A percentile compares a stretch with the other conserved stretches of the same genome.
These are phyloP conservation scores for Baorangia bicolor DNA, from an alignment of 768 basidiomycete species.

Conservation along the genomic window DNA sequence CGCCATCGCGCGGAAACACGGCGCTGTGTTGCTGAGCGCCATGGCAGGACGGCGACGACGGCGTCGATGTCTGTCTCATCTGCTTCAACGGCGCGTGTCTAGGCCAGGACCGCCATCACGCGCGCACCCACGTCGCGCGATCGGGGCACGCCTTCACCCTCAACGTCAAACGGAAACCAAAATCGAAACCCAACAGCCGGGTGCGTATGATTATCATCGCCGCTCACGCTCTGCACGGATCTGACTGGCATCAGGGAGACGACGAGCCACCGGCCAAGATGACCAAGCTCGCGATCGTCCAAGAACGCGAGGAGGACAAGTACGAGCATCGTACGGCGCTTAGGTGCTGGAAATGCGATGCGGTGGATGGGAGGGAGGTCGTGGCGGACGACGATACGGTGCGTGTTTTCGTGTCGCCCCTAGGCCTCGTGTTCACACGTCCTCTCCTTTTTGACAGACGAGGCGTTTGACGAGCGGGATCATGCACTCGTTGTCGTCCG, in stretches of 20 bases:
- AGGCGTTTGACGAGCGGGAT: slow-evolving; percentile 61
- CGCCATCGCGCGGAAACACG: neutral
- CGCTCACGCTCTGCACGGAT: too few species aligned
- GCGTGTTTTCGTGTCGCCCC: neutral
- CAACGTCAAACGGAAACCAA: slow-evolving; percentile 74
- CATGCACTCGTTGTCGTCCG: slow-evolving; percentile 82
- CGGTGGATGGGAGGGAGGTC: slow-evolving; percentile 45
- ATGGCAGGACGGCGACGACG: slow-evolving; percentile 63
- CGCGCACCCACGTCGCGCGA: slow-evolving; percentile 67
- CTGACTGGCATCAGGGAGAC: slow-evolving; percentile 47
- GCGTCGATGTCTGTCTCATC: slow-evolving; percentile 84
- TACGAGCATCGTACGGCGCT: slow-evolving; percentile 67
- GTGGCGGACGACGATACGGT: slow-evolving; percentile 39
- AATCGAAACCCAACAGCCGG: slow-evolving; percentile 53
- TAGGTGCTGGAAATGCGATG: slow-evolving; percentile 77
- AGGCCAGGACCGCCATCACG: slow-evolving; percentile 62
- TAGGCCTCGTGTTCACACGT: neutral
- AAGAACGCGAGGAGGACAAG: slow-evolving; percentile 86
- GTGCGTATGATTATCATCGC: slow-evolving; percentile 58
- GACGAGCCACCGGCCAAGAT: slow-evolving; percentile 87
- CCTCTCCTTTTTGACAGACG: slow-evolving; percentile 35
- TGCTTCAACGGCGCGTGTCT: slow-evolving; percentile 97
- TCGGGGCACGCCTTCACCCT: slow-evolving; percentile 74
- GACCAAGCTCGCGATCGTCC: slow-evolving; percentile 83
- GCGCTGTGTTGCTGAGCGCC: neutral